Evolutionary conservation across 2,329 filamentous ascomycete genomes (phyloP).

Genomic region (Calonectria montana): DNA sequence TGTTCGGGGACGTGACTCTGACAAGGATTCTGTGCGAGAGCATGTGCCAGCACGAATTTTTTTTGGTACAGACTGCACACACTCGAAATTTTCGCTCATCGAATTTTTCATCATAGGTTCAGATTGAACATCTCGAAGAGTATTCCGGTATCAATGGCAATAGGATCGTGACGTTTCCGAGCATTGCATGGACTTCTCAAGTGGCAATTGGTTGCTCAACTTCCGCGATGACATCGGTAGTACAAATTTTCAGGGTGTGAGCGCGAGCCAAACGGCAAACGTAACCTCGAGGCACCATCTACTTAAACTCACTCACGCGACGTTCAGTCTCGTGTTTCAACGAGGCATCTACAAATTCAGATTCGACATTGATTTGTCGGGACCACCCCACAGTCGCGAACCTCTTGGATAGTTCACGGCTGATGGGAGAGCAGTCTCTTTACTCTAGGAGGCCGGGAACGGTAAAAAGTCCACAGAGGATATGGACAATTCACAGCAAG

Average conservation of each 20-base stretch:
- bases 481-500: slow-evolving; percentile 65
- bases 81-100: no score
- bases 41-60: not conserved
- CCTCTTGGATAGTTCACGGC: slow-evolving; percentile 54
- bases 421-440: slow-evolving; percentile 61
- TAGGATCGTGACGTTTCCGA: no score
- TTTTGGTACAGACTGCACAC: no score
- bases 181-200: no score
- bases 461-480: slow-evolving; percentile 65
- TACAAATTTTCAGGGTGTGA: no score
- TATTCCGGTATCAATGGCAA: no score
- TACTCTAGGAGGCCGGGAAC: slow-evolving; percentile 65
- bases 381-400: slow-evolving; percentile 65
- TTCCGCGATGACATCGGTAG: no score
- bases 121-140: no score
- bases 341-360: not conserved
- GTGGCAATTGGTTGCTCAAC: no score
- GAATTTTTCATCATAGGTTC: no score
- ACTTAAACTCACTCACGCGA: not conserved
- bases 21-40: not conserved
- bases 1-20: not conserved
- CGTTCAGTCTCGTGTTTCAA: not conserved
- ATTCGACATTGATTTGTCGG: slow-evolving; percentile 50
- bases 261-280: no score
- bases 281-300: no score